Evolutionary conservation across 352 stramenopile genomes (phyloP).

Genomic region (Phytophthora europaea): DNA sequence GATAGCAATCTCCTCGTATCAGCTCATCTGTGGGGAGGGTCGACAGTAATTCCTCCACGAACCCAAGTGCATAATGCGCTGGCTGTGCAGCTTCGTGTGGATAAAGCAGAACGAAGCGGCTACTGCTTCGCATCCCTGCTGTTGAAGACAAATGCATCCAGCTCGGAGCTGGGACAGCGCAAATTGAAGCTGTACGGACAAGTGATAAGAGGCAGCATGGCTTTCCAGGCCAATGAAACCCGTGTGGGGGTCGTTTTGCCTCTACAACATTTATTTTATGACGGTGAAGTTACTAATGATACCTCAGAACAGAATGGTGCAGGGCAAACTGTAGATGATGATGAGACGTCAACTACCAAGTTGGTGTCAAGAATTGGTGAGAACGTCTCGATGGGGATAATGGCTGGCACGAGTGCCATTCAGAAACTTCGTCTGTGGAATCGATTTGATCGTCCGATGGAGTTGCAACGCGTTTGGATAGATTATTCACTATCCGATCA

Average conservation of each 20-base stretch:
- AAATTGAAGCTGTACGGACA: slow-evolving; percentile 42
- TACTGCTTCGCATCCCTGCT: slow-evolving; percentile 40
- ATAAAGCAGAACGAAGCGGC: slow-evolving; percentile 13
- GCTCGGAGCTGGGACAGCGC: slow-evolving; percentile 24
- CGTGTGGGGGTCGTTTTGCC: slow-evolving; percentile 39
- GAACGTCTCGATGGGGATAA: slow-evolving; percentile 18
- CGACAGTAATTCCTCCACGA: slow-evolving; percentile 43
- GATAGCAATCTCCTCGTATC: slow-evolving; percentile 43
- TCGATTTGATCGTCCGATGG: slow-evolving; percentile 50
- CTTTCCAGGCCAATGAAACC: slow-evolving; percentile 47
- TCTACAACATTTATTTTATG: slow-evolving; percentile 31
- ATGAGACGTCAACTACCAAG: slow-evolving; percentile 10
- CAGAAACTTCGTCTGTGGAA: slow-evolving; percentile 46
- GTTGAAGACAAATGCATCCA: slow-evolving; percentile 54
- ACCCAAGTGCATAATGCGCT: slow-evolving; percentile 48
- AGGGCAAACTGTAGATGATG: slow-evolving; percentile 2
- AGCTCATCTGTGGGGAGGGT: slow-evolving; percentile 40
- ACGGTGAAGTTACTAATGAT: slow-evolving; percentile 6
- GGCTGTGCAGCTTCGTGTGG: slow-evolving; percentile 37
- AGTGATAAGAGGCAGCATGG: slow-evolving; percentile 37
- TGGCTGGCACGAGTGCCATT: slow-evolving; percentile 31
- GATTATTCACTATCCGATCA: slow-evolving; percentile 3
- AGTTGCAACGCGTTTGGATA: slow-evolving; percentile 59
- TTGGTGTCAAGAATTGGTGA: slow-evolving; percentile 27
- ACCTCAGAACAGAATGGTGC: slow-evolving; percentile 4